Conservation (phyloP, 208 protist genomes). For the Leishmania tarentolae region DNA sequence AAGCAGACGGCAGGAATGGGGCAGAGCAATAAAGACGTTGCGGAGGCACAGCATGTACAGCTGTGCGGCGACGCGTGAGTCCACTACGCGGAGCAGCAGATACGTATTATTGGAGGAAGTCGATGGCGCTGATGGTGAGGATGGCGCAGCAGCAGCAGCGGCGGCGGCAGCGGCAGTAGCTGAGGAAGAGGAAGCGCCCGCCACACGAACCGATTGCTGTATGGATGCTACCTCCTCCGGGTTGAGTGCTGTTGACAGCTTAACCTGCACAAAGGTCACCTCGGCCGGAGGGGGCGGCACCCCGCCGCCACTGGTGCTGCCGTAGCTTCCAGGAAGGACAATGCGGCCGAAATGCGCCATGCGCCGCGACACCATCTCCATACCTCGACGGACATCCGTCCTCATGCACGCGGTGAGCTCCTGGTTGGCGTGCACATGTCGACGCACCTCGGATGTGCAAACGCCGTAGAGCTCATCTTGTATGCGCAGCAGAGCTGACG, state of each 20-base stretch:
- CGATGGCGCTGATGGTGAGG: constrained; percentile 1
- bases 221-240: constrained; percentile 42
- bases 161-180: not conserved
- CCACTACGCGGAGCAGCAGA: constrained; percentile 58
- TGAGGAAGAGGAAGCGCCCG: not conserved
- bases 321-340: constrained; percentile 20
- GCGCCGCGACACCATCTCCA: constrained; percentile 29
- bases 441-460: constrained; percentile 80
- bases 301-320: constrained; percentile 17
- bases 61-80: constrained; percentile 73
- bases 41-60: constrained; percentile 64
- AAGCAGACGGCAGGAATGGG: constrained; percentile 47
- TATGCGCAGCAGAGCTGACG: constrained; percentile 85
- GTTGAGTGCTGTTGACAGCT: constrained; percentile 7
- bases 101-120: constrained; percentile 9
- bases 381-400: constrained; percentile 57
- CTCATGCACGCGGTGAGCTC: constrained; percentile 66
- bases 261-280: constrained; percentile 43
- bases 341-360: constrained; percentile 29
- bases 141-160: not conserved
- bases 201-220: constrained; percentile 33
- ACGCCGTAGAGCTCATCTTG: constrained; percentile 90
- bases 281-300: constrained; percentile 41
- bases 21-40: constrained; percentile 56
- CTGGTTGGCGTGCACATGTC: constrained; percentile 42